Evolutionary conservation across 306 rosid species (phyloP), one percentile per base, ranked within the genome.

Genomic region (Macrotyloma uniflorum): DNA sequence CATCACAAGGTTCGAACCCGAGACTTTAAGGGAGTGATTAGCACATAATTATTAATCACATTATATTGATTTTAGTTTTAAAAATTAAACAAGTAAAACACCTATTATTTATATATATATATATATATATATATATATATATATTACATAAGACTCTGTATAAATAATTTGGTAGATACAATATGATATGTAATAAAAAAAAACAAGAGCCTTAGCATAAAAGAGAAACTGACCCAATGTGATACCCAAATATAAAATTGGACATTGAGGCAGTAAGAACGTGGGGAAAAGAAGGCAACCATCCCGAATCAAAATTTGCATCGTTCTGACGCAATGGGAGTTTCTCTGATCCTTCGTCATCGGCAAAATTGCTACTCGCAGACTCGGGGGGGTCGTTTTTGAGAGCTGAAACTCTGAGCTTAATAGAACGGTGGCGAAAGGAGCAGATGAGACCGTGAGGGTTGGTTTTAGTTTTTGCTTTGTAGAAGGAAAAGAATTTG

Each of bases 211-310:
- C n/a, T n/a, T n/a, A n/a, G n/a, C n/a, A n/a, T n/a, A n/a, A n/a
- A 53, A 58, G 38, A 67, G 57, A 55, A 28, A 72, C 93, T 74
- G 54, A 90, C 98, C 98, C 96, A 36, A 93, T 91, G 84, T 93
- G 98, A 83, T 91, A 93, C 6, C 98, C 98, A 74, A 93, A 93
- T 1, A 87, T 86, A 76, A 90, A 93, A 89, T 93, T 93, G 54
- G 96, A 85, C 96, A 89, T 79, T 8, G 97, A 91, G 74, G 98
- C 91, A 19, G 86, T 66, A 35, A 90, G 79, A 57, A 88, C 92
- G 57, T 91, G 98, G 63, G 96, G 97, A 80, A 93, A 88, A 77
- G 92, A 85, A 32, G 91, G 88, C n/a, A 91, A 74, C 97, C 98
- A 93, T 51, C 91, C 93, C 15, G 55, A 66, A 62, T 91, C 92